Evolutionary conservation across 83 land plant genomes (phyloP), one percentile per base, ranked within the genome.

Genomic region (Thuja plicata): DNA sequence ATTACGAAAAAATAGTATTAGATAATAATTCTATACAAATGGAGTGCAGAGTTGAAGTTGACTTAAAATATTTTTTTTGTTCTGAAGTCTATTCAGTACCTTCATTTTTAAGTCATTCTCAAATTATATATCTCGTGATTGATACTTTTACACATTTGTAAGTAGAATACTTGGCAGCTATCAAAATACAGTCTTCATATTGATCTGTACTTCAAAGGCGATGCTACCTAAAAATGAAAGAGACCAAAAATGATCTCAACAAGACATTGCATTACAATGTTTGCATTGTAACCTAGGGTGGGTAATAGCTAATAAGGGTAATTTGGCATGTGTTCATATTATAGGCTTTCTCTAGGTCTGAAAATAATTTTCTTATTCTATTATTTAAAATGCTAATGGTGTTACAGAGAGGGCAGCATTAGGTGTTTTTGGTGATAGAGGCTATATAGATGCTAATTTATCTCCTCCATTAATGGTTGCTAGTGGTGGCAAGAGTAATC

Each of bases 401-500:
- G 15, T 81, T 41, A 21, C 50, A 81, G 84, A 81, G 86, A 91
- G 92, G 90, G 92, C 92, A 48, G 86, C 27, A 37, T 95, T 93
- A 43, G 99, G 99, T 19, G 96, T 94, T 32, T 97, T 96, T 91
- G 99, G 99, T 83, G 94, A 95, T 19, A 94, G 89, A 12, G 80
- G 13, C 13, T 87, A 90, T 35, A 54, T 84, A 2, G 90, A 96
- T 78, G 92, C 89, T 41, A 88, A 88, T 24, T 46, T 87, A 35
- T 55, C 34, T 17, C 45, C 80, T 71, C 94, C 99, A 17, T 80
- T 95, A 70, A 96, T 95, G 98, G 93, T 94, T 60, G 87, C 89
- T n/a, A 91, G 93, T 90, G 94, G 93, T 60, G 97, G 94, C 2
- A 90, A 91, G 32, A 91, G 93, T 66, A 73, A 77, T 13, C 93